These are phyloP conservation scores for Suillus weaverae DNA, from an alignment of 768 basidiomycete genomes.

Conservation along the genomic window DNA sequence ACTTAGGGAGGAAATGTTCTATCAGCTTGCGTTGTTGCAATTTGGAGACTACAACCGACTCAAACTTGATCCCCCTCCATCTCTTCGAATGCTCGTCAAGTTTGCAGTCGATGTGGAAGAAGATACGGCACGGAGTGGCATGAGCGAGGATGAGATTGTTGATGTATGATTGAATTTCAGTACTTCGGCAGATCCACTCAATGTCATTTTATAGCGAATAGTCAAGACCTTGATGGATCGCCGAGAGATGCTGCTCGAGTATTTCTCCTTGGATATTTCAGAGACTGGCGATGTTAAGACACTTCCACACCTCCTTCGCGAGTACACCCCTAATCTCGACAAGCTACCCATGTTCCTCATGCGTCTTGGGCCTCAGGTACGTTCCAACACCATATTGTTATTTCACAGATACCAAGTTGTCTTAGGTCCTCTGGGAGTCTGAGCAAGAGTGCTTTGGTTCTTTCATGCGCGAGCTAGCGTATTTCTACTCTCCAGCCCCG, in stretches of 20 bases:
- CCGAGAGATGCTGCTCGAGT: conserved; percentile 87
- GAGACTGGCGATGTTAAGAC: conserved; percentile 66
- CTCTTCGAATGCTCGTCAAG: conserved; percentile 64
- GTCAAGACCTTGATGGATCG: conserved; percentile 54
- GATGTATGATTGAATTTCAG: conserved; percentile 49
- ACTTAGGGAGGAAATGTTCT: conserved; percentile 87
- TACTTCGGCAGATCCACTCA: neutral
- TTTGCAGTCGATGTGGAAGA: conserved; percentile 78
- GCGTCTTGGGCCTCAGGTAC: conserved; percentile 88
- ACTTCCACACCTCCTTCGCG: conserved; percentile 80
- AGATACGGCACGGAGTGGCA: conserved; percentile 45
- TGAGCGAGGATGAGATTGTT: conserved; percentile 64
- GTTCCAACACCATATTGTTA: conserved; percentile 1
- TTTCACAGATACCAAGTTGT: conserved; percentile 4
- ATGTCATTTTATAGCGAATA: conserved; percentile 51
- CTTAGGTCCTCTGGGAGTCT: conserved; percentile 83
- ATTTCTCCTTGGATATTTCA: conserved; percentile 80
- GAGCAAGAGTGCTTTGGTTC: conserved; percentile 85
- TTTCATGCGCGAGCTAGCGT: conserved; percentile 87
- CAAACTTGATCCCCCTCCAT: conserved; percentile 80
- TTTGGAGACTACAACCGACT: conserved; percentile 81
- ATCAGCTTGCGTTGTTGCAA: conserved; percentile 89
- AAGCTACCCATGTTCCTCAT: conserved; percentile 88
- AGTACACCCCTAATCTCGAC: conserved; percentile 89
- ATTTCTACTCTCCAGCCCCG: conserved; percentile 73